These are phyloP conservation scores for Tillandsia fasciculata DNA, from an alignment of 176 grass and related monocot genomes.

Conservation along the genomic window DNA sequence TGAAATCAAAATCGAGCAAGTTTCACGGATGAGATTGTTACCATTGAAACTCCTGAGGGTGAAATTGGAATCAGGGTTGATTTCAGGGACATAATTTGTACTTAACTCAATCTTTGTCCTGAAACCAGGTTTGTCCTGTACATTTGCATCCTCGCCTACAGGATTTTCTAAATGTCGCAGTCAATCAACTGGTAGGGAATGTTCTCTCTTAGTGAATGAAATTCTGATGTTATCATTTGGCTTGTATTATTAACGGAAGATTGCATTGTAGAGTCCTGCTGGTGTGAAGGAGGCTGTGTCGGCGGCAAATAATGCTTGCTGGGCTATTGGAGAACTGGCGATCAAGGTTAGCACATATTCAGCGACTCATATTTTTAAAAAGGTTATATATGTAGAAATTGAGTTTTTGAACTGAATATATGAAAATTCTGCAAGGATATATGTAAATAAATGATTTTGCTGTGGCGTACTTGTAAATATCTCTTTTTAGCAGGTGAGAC, in stretches of 20 bases:
- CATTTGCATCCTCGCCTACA: conserved; percentile 68
- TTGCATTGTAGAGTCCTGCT: conserved; percentile 46
- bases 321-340: conserved; percentile 96
- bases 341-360: conserved; percentile 49
- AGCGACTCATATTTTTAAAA: background rate
- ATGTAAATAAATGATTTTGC: no score
- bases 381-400: conserved; percentile 13
- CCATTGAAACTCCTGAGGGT: no score
- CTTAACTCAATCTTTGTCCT: background rate
- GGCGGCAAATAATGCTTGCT: conserved; percentile 96
- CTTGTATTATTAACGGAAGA: conserved; percentile 17
- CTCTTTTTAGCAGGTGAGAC: no score
- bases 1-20: no score
- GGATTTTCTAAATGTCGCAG: conserved; percentile 87
- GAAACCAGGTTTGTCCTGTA: conserved; percentile 72
- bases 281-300: conserved; percentile 81
- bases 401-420: no score
- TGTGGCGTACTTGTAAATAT: no score
- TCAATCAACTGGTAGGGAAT: conserved; percentile 72
- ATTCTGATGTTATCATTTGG: conserved; percentile 2
- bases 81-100: no score
- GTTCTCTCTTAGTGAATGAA: conserved; percentile 1
- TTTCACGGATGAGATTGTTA: no score
- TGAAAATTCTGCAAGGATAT: no score
- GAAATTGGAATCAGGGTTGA: no score